phyloP scores from a whole-genome alignment of 805 yeast genomes.

The Myxozyma vanderwaltii region DNA sequence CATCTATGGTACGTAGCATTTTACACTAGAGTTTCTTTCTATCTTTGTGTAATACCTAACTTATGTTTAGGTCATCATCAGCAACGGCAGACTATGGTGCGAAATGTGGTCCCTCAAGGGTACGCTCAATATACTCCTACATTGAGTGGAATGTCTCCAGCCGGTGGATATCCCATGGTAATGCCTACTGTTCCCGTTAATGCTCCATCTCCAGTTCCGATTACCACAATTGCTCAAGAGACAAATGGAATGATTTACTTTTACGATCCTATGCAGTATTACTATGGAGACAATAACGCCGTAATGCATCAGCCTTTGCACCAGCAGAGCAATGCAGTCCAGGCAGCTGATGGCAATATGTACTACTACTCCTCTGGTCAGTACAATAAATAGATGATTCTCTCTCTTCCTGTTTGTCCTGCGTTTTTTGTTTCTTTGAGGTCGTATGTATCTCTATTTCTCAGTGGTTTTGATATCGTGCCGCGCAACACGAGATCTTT shows the following conservation, averaged over 20 bases:
- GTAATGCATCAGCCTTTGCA: constrained; percentile 1
- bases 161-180: constrained; percentile 11
- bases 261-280: constrained; percentile 25
- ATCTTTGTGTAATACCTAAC: not conserved
- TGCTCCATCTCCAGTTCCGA: constrained; percentile 23
- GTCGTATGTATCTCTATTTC: no score
- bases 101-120: constrained; percentile 10
- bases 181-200: constrained; percentile 20
- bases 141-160: not conserved
- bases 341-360: constrained; percentile 1
- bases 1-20: not conserved
- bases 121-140: constrained; percentile 8
- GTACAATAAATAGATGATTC: no score
- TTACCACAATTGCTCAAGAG: constrained; percentile 17
- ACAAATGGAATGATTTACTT: constrained; percentile 30
- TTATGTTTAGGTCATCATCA: not conserved
- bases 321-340: not conserved
- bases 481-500: no score
- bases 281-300: not conserved
- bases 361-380: constrained; percentile 4
- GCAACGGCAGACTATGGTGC: constrained; percentile 9
- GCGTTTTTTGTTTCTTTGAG: no score
- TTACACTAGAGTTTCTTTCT: no score
- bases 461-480: no score
- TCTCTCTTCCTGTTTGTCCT: no score